A percentile compares a stretch with the other conserved stretches of the same genome.
phyloP scores from a whole-genome alignment of 148 eudicot species.

The Gaultheria prostrata region DNA sequence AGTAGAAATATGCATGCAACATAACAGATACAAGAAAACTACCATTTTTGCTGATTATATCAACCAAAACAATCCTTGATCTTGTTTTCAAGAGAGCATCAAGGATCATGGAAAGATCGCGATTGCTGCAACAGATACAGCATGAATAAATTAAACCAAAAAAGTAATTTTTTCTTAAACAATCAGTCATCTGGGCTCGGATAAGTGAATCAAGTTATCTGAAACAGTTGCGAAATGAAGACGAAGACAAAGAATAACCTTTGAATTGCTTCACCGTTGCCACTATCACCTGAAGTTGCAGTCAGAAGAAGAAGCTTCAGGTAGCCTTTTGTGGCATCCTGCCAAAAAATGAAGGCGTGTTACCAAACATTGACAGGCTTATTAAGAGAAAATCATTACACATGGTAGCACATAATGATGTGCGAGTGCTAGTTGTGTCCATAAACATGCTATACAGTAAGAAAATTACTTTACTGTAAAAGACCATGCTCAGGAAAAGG shows the following conservation, averaged over 20 bases:
- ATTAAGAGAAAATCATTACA: not conserved
- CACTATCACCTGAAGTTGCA: slow-evolving; percentile 79
- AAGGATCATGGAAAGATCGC: slow-evolving; percentile 96
- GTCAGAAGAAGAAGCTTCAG: slow-evolving; percentile 83
- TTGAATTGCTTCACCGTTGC: slow-evolving; percentile 80
- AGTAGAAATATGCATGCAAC: not conserved
- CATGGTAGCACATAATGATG: not conserved
- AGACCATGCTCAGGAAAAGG: not conserved
- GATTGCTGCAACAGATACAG: slow-evolving; percentile 56
- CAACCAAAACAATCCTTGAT: slow-evolving; percentile 77
- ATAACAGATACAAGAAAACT: slow-evolving; percentile 14
- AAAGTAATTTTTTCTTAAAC: not conserved
- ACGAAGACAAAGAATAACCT: slow-evolving; percentile 45
- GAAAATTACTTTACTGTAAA: not conserved
- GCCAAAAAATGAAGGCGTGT: slow-evolving; percentile 18
- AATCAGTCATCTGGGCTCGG: slow-evolving; percentile 1
- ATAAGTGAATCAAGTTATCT: not conserved
- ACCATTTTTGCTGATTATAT: slow-evolving; percentile 90
- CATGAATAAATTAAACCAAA: not conserved
- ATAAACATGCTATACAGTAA: not conserved
- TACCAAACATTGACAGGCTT: not conserved
- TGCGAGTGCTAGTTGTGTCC: not conserved
- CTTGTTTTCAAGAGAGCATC: slow-evolving; percentile 88
- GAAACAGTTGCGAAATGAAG: slow-evolving; percentile 12
- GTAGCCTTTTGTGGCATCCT: slow-evolving; percentile 96